phyloP scores from a whole-genome alignment of 2,329 filamentous ascomycete species.

The Colletotrichum falcatum region DNA sequence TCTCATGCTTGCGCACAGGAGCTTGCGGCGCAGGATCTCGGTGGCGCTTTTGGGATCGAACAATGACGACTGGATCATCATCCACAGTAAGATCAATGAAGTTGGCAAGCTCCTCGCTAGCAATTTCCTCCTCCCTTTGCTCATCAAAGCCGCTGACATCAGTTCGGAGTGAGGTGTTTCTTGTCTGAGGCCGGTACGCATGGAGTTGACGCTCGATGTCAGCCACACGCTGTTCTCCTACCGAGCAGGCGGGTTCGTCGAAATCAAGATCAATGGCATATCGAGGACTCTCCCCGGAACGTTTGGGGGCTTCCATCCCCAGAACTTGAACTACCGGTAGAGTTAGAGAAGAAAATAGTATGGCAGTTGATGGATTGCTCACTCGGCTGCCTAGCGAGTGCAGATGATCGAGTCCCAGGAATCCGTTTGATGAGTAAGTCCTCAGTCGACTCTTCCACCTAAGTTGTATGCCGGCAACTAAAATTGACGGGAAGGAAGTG shows the following conservation, averaged over 20 bases:
- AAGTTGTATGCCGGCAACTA: too few species aligned
- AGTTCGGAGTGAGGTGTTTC: neutral
- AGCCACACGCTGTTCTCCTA: neutral
- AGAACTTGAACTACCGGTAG: too few species aligned
- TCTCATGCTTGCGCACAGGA: neutral
- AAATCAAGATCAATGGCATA: constrained; percentile 15
- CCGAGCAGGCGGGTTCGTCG: neutral
- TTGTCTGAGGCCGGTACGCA: constrained; percentile 5
- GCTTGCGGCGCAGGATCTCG: neutral
- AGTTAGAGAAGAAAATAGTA: neutral
- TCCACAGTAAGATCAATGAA: constrained; percentile 53
- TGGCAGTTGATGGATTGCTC: neutral
- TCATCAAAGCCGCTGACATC: constrained; percentile 25
- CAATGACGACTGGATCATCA: constrained; percentile 16
- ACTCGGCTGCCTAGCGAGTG: neutral
- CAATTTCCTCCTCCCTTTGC: constrained; percentile 33
- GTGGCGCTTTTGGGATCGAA: constrained; percentile 8
- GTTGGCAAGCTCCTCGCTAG: constrained; percentile 42
- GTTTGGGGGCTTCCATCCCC: neutral
- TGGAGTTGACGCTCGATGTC: constrained; percentile 11
- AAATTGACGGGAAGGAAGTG: neutral
- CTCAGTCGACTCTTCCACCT: neutral
- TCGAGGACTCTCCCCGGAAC: constrained; percentile 3
- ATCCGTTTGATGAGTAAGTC: neutral
- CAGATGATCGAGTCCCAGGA: neutral